Evolutionary conservation across 176 grass and related monocot genomes (phyloP).

Genomic region (Poa pratensis): DNA sequence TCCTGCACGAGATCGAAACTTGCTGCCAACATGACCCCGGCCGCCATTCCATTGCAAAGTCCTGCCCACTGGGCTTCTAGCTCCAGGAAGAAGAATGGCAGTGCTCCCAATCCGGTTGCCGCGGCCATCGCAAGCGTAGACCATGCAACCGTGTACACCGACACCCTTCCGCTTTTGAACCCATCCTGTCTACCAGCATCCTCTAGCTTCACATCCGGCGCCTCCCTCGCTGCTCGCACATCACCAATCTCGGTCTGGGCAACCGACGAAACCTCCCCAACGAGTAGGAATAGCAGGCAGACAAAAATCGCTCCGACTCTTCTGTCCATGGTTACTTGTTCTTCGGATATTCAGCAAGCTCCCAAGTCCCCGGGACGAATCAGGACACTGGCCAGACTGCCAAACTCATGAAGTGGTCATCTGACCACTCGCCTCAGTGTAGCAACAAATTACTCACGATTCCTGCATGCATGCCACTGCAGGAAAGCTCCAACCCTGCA

Average conservation of each 20-base stretch:
- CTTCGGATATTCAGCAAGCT: conserved; percentile 13
- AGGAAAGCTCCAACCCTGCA: conserved; percentile 31
- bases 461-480: conserved; percentile 28
- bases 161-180: conserved; percentile 59
- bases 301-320: conserved; percentile 38
- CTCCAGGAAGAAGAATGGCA: conserved; percentile 96
- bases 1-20: conserved; percentile 96
- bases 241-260: conserved; percentile 61
- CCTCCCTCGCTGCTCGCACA: conserved; percentile 46
- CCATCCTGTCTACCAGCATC: conserved; percentile 53
- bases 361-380: neutral
- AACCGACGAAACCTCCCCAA: conserved; percentile 32
- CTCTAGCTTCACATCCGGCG: conserved; percentile 64
- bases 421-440: neutral
- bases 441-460: conserved; percentile 22
- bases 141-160: conserved; percentile 78
- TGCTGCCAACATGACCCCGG: conserved; percentile 90
- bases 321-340: conserved; percentile 54
- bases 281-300: conserved; percentile 49
- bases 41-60: conserved; percentile 85
- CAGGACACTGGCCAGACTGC: conserved; percentile 6
- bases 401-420: conserved; percentile 20
- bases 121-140: conserved; percentile 94
- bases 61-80: conserved; percentile 85
- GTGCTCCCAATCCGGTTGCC: conserved; percentile 72